These are phyloP conservation scores for Kodamaea nitidulidarum DNA, from an alignment of 805 yeast genomes.

Conservation along the genomic window DNA sequence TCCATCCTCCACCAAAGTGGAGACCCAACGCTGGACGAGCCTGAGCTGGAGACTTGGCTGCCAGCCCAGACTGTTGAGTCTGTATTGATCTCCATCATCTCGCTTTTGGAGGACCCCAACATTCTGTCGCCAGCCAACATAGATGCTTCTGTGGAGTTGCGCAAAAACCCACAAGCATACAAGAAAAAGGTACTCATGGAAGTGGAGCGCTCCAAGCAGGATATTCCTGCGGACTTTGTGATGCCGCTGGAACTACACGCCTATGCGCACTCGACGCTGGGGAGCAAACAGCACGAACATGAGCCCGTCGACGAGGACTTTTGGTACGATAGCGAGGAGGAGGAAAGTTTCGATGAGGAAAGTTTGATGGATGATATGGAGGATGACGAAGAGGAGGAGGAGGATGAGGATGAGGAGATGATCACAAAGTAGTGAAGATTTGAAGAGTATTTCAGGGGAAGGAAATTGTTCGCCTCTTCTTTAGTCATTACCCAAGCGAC, in stretches of 20 bases:
- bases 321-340: constrained; percentile 65
- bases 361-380: constrained; percentile 46
- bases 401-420: constrained; percentile 51
- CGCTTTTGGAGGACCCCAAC: constrained; percentile 91
- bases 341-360: constrained; percentile 44
- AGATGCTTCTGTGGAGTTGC: constrained; percentile 89
- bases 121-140: constrained; percentile 92
- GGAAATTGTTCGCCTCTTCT: too few species aligned
- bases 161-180: constrained; percentile 76
- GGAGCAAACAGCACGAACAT: constrained; percentile 41
- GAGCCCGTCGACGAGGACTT: constrained; percentile 75
- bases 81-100: constrained; percentile 84
- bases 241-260: constrained; percentile 66
- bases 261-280: constrained; percentile 29
- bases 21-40: constrained; percentile 85
- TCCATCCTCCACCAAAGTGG: constrained; percentile 91
- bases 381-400: constrained; percentile 51
- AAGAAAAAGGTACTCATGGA: constrained; percentile 71
- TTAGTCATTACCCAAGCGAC: too few species aligned
- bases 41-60: constrained; percentile 91
- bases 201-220: constrained; percentile 77
- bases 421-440: constrained; percentile 6
- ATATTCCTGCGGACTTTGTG: constrained; percentile 81
- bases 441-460: background rate
- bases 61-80: constrained; percentile 91